Base-by-base conservation (phyloP, 805 yeast species). In the Zygosaccharomyces lentus region DNA sequence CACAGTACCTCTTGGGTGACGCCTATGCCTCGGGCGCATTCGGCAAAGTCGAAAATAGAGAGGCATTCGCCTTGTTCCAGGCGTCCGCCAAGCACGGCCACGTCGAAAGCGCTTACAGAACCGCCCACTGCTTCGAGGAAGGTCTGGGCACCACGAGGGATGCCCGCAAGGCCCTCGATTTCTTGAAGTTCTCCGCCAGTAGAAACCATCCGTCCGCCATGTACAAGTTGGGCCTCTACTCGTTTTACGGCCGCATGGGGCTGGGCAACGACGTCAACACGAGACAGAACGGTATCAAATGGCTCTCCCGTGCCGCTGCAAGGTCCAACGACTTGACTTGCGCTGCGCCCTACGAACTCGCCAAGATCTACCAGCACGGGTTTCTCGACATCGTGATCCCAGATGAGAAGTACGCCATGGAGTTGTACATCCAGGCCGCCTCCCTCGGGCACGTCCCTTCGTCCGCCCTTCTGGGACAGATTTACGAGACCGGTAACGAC, bases 171-270 rank as follows among this genome's bases (percentile, higher is more conserved):
- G 89, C 95, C 1, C 70, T 88, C 6, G 95, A 87, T 55, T 88
- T 82, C 62, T 69, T 88, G 48, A 84, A 84, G 61, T 81, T 81
- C 59, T 96, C 98, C 0, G 95, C 98, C 0, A 76, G 89, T 26
- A 84, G 85, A 62, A 88, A 87, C 59, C 99, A 91, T 65, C 89
- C 97, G 0, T 90, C 95, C n/a, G 96, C 98, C 4, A 88, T 91
- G 95, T 85, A 83, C 70, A 87, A 90, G 62, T 72, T 89, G 52
- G 99, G 98, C 3, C 73, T 87, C 35, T 88, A 90, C 56, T 84
- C 88, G 31, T 93, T 84, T 66, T 79, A 88, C 59, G 81, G 87
- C 4, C 74, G 84, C 49, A 82, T 91, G 91, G 97, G 98, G 1
- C 63, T 91, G 27, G 71, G 83, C 1, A 73, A 76, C 47, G 83